Evolutionary conservation across 2,329 filamentous ascomycete species (phyloP).

Genomic region (Balansia obtecta): DNA sequence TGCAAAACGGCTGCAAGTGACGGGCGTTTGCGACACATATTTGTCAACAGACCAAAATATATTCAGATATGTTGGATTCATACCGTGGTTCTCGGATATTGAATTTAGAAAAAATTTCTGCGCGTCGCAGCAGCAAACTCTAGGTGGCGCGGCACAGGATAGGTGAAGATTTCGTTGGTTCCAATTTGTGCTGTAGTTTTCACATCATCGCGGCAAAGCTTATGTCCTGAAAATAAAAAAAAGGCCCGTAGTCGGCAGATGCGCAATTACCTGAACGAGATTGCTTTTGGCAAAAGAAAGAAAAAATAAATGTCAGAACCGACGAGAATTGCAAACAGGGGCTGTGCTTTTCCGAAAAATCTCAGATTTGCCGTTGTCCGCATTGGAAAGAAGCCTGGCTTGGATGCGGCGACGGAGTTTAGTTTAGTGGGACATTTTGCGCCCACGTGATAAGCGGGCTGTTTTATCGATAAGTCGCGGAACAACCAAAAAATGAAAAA

Average conservation of each 20-base stretch:
- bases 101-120: neutral
- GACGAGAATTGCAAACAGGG: neutral
- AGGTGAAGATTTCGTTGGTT: conserved; percentile 17
- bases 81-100: conserved; percentile 6
- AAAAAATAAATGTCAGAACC: neutral
- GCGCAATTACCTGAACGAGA: neutral
- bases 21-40: neutral
- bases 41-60: neutral
- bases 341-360: conserved; percentile 1
- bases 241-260: neutral
- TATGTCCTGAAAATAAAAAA: conserved; percentile 9
- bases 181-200: conserved; percentile 18
- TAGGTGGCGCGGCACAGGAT: conserved; percentile 15
- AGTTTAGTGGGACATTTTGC: conserved; percentile 27
- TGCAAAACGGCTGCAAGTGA: neutral
- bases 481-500: neutral
- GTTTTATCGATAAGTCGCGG: conserved; percentile 19
- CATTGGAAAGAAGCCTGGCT: conserved; percentile 7
- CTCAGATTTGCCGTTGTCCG: conserved; percentile 7
- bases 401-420: conserved; percentile 16
- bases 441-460: conserved; percentile 27
- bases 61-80: neutral
- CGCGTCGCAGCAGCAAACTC: conserved; percentile 10
- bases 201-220: conserved; percentile 26
- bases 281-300: neutral